Base-by-base conservation (phyloP, 805 yeast species). In the Wickerhamiella sergipiensis region DNA sequence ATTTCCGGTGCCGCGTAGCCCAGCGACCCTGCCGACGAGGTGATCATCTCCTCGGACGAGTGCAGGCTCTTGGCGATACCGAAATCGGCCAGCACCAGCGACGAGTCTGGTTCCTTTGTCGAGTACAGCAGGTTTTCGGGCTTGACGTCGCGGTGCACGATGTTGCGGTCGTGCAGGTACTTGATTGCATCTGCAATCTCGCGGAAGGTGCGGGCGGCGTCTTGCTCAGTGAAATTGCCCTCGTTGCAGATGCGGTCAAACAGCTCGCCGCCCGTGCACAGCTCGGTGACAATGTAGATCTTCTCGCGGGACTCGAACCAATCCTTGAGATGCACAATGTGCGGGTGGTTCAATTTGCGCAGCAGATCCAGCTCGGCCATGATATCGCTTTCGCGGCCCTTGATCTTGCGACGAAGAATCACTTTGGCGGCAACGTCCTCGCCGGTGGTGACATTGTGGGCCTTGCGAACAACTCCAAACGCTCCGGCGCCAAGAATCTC, bases 1-100 rank as follows among this genome's bases (percentile, higher is more conserved):
- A 90, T 88, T 63, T 90, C 98, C 0, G 98, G 98, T 0, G 97
- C 97, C 33, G 95, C 96, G 65, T 90, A 90, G 1, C 98, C 97
- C 67, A 86, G 81, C 1, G 95, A 85, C 1, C 97, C 97, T 0
- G 95, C 95, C 43, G 85, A 81, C 21, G 82, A 71, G 31, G 74
- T 79, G 53, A 86, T 71, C 53, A 77, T 69, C 51, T 83, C 86
- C 57, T 79, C 76, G 3, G 78, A 74, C 12, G 72, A 65, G 52
- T 73, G 71, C 56, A 90, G 69, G 59, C 78, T 75, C 65, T 86
- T 86, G 33, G 97, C 96, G 55, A 90, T 92, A 47, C 98, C 98
- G 66, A 90, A 90, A 68, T 90, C 98, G 0, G 97, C 96, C 56
- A 90, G 71, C 10, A 89, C 96, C 36, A 90, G 73, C 50, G 78